Conservation (phyloP, 1,139 yeast genomes). For the Ogataea hybrid region DNA sequence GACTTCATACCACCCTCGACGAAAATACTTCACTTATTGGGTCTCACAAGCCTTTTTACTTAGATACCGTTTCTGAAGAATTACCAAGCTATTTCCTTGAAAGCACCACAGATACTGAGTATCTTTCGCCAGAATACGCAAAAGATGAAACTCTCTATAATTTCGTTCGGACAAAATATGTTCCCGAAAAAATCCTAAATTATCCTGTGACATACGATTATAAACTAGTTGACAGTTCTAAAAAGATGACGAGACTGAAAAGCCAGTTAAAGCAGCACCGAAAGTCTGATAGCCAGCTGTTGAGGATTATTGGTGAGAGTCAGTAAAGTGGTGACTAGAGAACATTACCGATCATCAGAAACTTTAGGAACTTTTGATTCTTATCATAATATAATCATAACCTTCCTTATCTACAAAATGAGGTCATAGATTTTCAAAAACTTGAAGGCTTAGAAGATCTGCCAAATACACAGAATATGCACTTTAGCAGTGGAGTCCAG, state of each 20-base stretch:
- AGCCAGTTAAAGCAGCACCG: slow-evolving; percentile 8
- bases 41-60: slow-evolving; percentile 4
- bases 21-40: slow-evolving; percentile 14
- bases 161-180: slow-evolving; percentile 37
- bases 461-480: no score
- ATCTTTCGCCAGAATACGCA: slow-evolving; percentile 33
- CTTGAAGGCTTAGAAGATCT: no score
- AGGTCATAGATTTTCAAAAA: no score
- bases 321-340: background rate
- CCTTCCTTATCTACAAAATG: no score
- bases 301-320: background rate
- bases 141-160: slow-evolving; percentile 43
- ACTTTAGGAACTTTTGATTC: no score
- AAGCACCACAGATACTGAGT: background rate
- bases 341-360: no score
- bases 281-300: background rate
- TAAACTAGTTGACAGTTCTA: slow-evolving; percentile 17
- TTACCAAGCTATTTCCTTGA: background rate
- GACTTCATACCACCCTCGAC: slow-evolving; percentile 6
- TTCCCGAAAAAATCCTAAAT: slow-evolving; percentile 28
- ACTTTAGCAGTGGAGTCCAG: no score
- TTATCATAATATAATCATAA: no score
- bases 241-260: slow-evolving; percentile 19
- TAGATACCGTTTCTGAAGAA: slow-evolving; percentile 2
- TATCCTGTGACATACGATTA: slow-evolving; percentile 29